Conservation (phyloP, 179 eudicot genomes). For the Spergularia azorica region DNA sequence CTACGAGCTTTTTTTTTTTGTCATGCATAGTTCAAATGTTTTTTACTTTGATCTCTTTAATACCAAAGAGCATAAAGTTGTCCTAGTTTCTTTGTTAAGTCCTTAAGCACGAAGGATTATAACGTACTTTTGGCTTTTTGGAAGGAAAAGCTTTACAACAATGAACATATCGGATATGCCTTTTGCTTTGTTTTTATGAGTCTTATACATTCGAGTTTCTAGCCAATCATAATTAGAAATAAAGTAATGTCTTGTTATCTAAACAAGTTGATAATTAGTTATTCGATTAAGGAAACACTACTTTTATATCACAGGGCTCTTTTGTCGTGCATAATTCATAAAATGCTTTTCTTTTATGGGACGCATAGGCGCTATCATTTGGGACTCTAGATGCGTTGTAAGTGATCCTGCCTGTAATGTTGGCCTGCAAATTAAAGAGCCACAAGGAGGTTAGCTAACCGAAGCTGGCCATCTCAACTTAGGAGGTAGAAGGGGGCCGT, state of each 20-base stretch:
- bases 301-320: too few species aligned
- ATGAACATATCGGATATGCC: not conserved
- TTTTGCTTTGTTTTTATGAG: not conserved
- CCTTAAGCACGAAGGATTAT: constrained; percentile 24
- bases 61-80: not conserved
- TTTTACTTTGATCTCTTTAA: constrained; percentile 9
- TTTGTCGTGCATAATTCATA: too few species aligned
- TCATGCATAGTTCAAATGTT: not conserved
- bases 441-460: too few species aligned
- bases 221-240: constrained; percentile 18
- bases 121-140: constrained; percentile 12
- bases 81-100: not conserved
- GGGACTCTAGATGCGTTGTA: too few species aligned
- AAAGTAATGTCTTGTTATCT: constrained; percentile 3
- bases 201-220: not conserved
- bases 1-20: not conserved
- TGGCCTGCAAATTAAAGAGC: too few species aligned
- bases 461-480: too few species aligned
- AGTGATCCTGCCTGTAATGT: too few species aligned
- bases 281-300: too few species aligned
- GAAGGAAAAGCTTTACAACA: not conserved
- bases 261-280: not conserved
- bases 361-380: too few species aligned
- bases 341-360: too few species aligned
- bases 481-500: too few species aligned